Conservation (phyloP, 2,329 filamentous ascomycete species). For the Emmonsiellopsis sp. region DNA sequence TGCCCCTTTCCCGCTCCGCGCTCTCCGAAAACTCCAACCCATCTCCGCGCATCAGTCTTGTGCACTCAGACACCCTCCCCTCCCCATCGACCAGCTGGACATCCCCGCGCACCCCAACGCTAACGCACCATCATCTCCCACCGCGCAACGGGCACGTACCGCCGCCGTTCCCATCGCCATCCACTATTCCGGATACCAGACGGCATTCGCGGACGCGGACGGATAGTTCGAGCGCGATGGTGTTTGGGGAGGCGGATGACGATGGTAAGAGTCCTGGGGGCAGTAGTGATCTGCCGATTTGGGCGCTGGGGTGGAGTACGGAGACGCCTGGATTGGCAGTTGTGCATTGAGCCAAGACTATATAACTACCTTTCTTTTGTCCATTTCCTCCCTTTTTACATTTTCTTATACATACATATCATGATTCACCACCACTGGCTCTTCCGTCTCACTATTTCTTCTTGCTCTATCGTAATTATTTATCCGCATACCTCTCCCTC, state of each 20-base stretch:
- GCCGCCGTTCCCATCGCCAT: not conserved
- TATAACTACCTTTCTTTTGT: constrained; percentile 5
- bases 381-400: not conserved
- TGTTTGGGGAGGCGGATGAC: constrained; percentile 37
- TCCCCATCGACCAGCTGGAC: constrained; percentile 28
- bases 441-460: constrained; percentile 1
- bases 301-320: constrained; percentile 33
- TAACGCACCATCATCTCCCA: constrained; percentile 27
- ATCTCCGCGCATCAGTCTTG: constrained; percentile 25
- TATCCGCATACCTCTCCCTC: not conserved
- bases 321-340: constrained; percentile 27
- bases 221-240: constrained; percentile 38
- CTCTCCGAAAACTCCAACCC: constrained; percentile 14
- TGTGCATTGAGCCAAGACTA: constrained; percentile 22
- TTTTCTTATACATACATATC: not conserved
- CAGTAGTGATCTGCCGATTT: constrained; percentile 42
- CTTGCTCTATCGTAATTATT: not conserved
- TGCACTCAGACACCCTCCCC: constrained; percentile 29
- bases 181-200: not conserved
- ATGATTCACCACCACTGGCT: not conserved
- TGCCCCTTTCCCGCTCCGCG: not conserved
- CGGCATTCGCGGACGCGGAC: constrained; percentile 32
- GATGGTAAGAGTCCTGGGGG: constrained; percentile 16
- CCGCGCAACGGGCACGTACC: constrained; percentile 9
- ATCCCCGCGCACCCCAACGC: constrained; percentile 10